Conservation (phyloP, 2,329 filamentous ascomycete genomes). For the Furcasterigmium furcatum region DNA sequence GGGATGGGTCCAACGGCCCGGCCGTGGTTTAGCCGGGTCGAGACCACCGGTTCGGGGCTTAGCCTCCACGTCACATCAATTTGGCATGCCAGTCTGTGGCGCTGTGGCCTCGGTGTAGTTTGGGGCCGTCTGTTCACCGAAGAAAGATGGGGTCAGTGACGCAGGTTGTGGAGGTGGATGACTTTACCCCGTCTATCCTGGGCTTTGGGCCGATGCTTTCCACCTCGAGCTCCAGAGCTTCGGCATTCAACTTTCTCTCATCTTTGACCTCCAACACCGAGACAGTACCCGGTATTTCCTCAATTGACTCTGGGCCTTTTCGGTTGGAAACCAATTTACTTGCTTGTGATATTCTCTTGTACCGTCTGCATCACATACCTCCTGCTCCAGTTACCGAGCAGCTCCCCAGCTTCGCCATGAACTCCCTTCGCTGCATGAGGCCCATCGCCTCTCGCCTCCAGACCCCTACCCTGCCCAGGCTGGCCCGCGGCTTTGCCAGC, state of each 20-base stretch:
- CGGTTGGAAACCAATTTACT: not conserved
- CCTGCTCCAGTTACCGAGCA: not conserved
- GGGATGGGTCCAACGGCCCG: not conserved
- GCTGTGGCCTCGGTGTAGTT: not conserved
- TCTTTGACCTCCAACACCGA: not conserved
- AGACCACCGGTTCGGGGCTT: not conserved
- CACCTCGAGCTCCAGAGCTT: not conserved
- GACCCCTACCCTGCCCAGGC: conserved; percentile 51
- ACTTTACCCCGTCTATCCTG: conserved; percentile 5
- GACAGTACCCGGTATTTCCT: not conserved
- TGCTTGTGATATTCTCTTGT: not conserved
- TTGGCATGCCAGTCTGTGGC: not conserved
- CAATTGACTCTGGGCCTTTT: not conserved
- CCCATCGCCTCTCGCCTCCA: conserved; percentile 60
- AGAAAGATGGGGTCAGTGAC: not conserved
- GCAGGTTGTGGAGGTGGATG: conserved; percentile 1
- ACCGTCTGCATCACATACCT: not conserved
- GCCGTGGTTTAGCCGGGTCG: not conserved
- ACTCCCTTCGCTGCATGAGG: conserved; percentile 54
- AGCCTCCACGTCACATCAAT: not conserved
- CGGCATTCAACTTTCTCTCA: not conserved
- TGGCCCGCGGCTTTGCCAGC: conserved; percentile 51
- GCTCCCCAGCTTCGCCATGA: conserved; percentile 33
- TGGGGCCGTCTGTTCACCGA: not conserved
- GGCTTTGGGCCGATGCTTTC: conserved; percentile 5